Base-by-base conservation (phyloP, 2,329 filamentous ascomycete genomes). In the Calycina herbarum region DNA sequence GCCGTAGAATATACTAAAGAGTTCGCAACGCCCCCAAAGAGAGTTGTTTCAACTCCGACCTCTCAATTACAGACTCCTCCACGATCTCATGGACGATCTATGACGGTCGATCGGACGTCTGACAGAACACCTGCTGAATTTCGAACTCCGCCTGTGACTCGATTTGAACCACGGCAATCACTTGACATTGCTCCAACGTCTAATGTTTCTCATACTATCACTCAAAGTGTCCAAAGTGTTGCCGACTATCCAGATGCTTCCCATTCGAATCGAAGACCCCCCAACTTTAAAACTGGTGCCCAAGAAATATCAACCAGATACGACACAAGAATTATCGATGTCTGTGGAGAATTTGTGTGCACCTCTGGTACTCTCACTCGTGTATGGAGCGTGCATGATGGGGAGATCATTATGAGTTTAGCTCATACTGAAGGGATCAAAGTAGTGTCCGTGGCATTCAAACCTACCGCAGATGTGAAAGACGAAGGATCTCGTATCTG, bases 331-430 rank as follows among this genome's bases (percentile, higher is more conserved):
- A 82, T 93, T 35, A 89, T 97, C 74, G 94, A 95, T 68, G 88
- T 96, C 2, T 97, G 92, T 75, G 95, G 95, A 7, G 89, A 94
- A 69, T 89, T 90, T 70, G 88, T 95, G 7, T 97, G 93, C 76
- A 94, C 94, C 0, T 92, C 91, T 17, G 95, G 94, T 5, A 90
- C 91, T 69, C 83, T 95, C 68, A 98, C 94, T 1, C 86, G 92
- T 67, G 92, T 94, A 0, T 99, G 95, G 94, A 94, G 89, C 75
- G 78, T 97, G 29, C 80, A 88, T 11, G 93, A 93, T 63, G 94
- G 94, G 2, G 91, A 96, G 71, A 83, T 92, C 61, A 75, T 96
- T 15, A 86, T 96, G 83, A 95, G 88, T 71, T 79, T 97, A 69
- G 85, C 88, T 61, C 94, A 97, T 76, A 91, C 90, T 1, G 95